Base-by-base conservation (phyloP, 495 filamentous ascomycete species). In the Penicillium parvum region DNA sequence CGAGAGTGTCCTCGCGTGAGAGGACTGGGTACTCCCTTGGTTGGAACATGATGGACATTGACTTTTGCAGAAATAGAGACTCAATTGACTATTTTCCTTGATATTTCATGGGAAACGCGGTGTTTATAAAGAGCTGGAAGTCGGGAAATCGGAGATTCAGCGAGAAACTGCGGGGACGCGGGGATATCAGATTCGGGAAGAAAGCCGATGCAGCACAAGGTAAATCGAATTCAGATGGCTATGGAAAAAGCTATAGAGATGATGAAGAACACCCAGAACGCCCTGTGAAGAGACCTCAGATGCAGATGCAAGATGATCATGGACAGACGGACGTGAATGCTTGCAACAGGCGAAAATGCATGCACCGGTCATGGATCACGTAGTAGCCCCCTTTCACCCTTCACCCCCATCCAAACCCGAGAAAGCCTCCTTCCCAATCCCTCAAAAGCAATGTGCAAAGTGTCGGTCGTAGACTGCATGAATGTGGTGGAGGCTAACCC, bases 401-500 rank as follows among this genome's bases (percentile, higher is more conserved):
- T 7, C 15, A 19, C 21, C 43, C 26, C 43, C 49, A 47, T 42
- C 40, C 43, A 41, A 42, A 21, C 30, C 33, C 47, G 17, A 32
- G 19, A 33, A 33, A 19, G n/a, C 40, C 30, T 14, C 41, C 49
- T 37, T 50, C 40, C 43, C 43, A 55, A 45, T 47, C 39, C 43
- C 50, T 16, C 22, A 28, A 37, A 55, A 45, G 35, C 30, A 37
- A 19, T 17, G 37, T 52, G 49, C 38, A 57, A 53, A 39, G 48
- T 51, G 47, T 37, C 48, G 46, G 45, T 61, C 57, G 54, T 61
- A 60, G 44, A 55, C 48, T 52, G 55, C 57, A 55, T 61, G 34
- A 61, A 46, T 48, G 37, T 40, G 7, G 9, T 22, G 34, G 16
- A 29, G 8, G 37, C 68, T 71, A 96, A 32, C 91, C 91, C 38